Evolutionary conservation across 768 basidiomycete genomes (phyloP).

Genomic region (Suillus occidentalis): DNA sequence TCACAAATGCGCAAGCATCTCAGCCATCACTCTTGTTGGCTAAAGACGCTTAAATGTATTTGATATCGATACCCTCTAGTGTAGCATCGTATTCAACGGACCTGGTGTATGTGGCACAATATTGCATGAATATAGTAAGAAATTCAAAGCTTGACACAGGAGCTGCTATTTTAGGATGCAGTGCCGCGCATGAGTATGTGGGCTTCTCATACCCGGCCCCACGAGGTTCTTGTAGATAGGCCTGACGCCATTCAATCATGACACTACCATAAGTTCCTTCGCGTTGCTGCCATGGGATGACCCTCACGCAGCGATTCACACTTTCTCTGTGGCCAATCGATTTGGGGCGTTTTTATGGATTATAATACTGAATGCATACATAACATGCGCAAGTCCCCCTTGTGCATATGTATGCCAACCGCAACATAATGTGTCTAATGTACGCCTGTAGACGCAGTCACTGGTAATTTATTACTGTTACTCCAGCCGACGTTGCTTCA

Average conservation of each 20-base stretch:
- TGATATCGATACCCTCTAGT: constrained; percentile 2
- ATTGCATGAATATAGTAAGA: neutral
- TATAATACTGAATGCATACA: neutral
- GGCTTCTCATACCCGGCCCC: neutral
- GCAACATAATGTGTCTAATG: neutral
- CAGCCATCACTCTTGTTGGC: neutral
- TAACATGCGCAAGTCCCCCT: neutral
- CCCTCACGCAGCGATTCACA: neutral
- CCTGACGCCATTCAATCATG: neutral
- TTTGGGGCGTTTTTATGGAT: neutral
- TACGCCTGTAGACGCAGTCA: neutral
- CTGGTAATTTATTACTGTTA: neutral
- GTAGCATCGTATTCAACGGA: constrained; percentile 2
- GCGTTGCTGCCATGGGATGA: neutral
- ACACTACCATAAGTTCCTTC: neutral
- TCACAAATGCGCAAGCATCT: constrained; percentile 27
- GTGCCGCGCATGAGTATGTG: neutral
- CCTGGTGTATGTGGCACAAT: neutral
- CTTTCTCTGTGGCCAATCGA: neutral
- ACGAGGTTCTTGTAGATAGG: neutral
- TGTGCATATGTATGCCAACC: neutral
- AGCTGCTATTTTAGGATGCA: neutral
- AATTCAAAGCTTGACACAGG: neutral
- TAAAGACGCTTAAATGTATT: neutral
- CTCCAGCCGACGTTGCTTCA: neutral